Evolutionary conservation across 176 grass and related monocot species (phyloP).

Genomic region (Hsuehochloa calcarea): DNA sequence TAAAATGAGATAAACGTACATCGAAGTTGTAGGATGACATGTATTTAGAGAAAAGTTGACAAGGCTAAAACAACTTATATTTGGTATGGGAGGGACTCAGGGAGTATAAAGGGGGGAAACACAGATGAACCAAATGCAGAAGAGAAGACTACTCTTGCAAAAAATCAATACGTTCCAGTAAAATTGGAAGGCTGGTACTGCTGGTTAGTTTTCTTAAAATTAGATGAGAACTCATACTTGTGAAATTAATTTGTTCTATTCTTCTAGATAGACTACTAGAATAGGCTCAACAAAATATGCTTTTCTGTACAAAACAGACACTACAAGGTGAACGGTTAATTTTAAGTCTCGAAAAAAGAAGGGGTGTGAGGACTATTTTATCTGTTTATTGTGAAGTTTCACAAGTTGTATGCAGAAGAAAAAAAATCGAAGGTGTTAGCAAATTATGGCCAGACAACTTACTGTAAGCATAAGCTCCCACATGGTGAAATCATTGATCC

Average conservation of each 20-base stretch:
- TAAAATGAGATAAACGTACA: not conserved
- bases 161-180: not conserved
- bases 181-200: not conserved
- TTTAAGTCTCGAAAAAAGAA: not conserved
- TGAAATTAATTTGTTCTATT: not conserved
- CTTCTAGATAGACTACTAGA: not conserved
- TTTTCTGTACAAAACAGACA: not conserved
- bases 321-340: not conserved
- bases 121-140: not conserved
- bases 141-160: not conserved
- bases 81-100: not conserved
- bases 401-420: not conserved
- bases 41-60: not conserved
- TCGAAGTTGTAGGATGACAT: not conserved
- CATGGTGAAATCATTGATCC: conserved; percentile 70
- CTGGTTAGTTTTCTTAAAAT: not conserved
- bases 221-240: not conserved
- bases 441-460: conserved; percentile 36
- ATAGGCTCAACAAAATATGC: not conserved
- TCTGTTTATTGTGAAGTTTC: not conserved
- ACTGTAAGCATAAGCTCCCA: conserved; percentile 96
- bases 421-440: not conserved
- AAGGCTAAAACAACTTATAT: not conserved
- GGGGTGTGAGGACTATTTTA: not conserved
- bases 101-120: not conserved